Conservation (phyloP, 140 eudicot genomes). For the Ambrosia hybrid region DNA sequence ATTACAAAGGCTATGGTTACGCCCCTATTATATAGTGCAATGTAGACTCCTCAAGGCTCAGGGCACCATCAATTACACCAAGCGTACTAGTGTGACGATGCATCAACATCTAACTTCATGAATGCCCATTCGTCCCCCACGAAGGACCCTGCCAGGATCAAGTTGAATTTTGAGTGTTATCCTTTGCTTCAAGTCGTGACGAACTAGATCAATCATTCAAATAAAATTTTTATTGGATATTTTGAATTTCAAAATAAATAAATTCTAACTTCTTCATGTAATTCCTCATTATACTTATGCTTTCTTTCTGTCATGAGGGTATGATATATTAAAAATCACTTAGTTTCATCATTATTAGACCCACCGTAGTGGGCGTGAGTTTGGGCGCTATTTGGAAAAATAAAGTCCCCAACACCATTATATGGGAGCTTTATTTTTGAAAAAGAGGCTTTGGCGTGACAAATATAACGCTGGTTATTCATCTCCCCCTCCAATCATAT, state of each 20-base stretch:
- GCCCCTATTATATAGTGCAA: constrained; percentile 72
- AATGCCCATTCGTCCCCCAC: constrained; percentile 73
- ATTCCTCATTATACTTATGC: too few species aligned
- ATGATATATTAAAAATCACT: too few species aligned
- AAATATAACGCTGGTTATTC: too few species aligned
- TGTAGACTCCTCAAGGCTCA: constrained; percentile 46
- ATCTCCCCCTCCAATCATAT: too few species aligned
- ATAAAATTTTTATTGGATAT: background rate
- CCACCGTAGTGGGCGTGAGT: too few species aligned
- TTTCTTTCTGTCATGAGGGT: too few species aligned
- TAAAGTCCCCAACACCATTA: too few species aligned
- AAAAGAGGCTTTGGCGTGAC: too few species aligned
- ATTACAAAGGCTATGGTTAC: constrained; percentile 50
- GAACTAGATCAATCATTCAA: constrained; percentile 30
- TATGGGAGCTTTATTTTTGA: too few species aligned
- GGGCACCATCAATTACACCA: constrained; percentile 72
- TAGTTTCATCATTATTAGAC: too few species aligned
- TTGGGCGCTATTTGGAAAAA: too few species aligned
- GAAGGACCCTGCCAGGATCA: constrained; percentile 56
- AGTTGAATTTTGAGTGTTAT: constrained; percentile 64
- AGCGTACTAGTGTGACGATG: constrained; percentile 78
- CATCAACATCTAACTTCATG: constrained; percentile 55
- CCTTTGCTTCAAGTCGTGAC: constrained; percentile 38
- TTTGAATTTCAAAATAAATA: background rate
- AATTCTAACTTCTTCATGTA: background rate